Evolutionary conservation across 768 basidiomycete genomes (phyloP).

Genomic region (Boletus subparvulus): DNA sequence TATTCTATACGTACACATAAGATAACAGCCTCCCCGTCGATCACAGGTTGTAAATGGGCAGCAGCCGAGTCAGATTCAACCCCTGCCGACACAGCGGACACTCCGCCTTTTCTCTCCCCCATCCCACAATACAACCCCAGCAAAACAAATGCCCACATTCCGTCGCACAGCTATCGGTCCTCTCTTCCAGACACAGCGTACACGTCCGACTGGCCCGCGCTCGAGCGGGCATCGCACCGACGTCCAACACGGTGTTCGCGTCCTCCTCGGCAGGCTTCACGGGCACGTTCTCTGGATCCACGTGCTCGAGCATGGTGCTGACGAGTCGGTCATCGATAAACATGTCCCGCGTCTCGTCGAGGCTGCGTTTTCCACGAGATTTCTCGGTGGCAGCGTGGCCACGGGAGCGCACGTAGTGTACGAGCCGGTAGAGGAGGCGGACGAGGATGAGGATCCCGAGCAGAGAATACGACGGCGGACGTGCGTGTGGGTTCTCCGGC

Average conservation of each 20-base stretch:
- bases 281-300: constrained; percentile 52
- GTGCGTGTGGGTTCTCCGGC: constrained; percentile 65
- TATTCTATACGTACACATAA: too few relatives aligned
- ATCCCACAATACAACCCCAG: constrained; percentile 86
- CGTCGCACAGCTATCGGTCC: constrained; percentile 77
- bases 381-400: constrained; percentile 24
- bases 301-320: constrained; percentile 50
- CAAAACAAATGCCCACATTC: constrained; percentile 91
- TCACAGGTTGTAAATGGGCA: constrained; percentile 85
- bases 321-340: constrained; percentile 63
- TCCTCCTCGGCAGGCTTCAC: constrained; percentile 68
- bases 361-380: constrained; percentile 35
- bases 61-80: constrained; percentile 61
- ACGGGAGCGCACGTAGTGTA: constrained; percentile 42
- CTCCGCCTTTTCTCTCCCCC: constrained; percentile 89
- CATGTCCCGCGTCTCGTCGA: constrained; percentile 37
- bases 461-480: constrained; percentile 85
- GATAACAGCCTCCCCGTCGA: background rate
- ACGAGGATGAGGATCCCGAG: constrained; percentile 71
- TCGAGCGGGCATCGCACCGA: constrained; percentile 51
- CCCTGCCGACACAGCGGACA: constrained; percentile 86
- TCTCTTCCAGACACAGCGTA: constrained; percentile 82
- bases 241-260: constrained; percentile 61
- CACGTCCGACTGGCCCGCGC: constrained; percentile 65
- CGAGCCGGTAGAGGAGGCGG: constrained; percentile 62